Evolutionary conservation across 148 eudicot genomes (phyloP), one percentile per base, ranked within the genome.

Genomic region (Pharnaceum exiguum): DNA sequence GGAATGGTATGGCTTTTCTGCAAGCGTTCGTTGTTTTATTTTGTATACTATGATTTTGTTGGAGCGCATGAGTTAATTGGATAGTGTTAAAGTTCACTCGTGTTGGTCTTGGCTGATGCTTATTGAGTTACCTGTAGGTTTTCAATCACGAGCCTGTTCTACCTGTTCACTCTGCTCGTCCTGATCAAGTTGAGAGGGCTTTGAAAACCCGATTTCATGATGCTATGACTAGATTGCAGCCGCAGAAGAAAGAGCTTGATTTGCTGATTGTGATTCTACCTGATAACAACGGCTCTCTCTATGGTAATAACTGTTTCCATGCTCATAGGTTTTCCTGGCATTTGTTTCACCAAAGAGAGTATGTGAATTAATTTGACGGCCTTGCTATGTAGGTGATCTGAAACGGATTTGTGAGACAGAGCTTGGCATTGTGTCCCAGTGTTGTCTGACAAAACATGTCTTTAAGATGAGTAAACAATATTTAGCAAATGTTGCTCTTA

Each of bases 321-420:
- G n/a, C 1, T 35, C 17, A 10, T n/a, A 38, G 10, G 39, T 10
- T 53, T 31, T 4, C 38, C 7, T 48, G 12, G 11, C 26, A 3
- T 6, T 0, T 26, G 7, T 23, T 46, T 59, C n/a, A n/a, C n/a
- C n/a, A n/a, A n/a, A n/a, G n/a, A n/a, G n/a, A n/a, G 4, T 28
- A 5, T 21, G 2, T 25, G 26, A n/a, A 22, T 23, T 51, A 35
- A 22, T 17, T 10, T 57, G 15, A 40, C 31, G 19, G 33, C 8
- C 15, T 60, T 51, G 7, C 66, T 38, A 44, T 64, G 51, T 67
- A 87, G 95, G 95, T 63, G 87, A 83, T 43, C 63, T 87, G 65
- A 87, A 87, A 56, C 60, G 90, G 64, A 83, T 87, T 30, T 87
- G 95, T 74, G 95, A 87, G 79, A 87, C 95, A 10, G 95, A 83